phyloP scores from a whole-genome alignment of 2,329 filamentous ascomycete species.

The Colletotrichum sp. region DNA sequence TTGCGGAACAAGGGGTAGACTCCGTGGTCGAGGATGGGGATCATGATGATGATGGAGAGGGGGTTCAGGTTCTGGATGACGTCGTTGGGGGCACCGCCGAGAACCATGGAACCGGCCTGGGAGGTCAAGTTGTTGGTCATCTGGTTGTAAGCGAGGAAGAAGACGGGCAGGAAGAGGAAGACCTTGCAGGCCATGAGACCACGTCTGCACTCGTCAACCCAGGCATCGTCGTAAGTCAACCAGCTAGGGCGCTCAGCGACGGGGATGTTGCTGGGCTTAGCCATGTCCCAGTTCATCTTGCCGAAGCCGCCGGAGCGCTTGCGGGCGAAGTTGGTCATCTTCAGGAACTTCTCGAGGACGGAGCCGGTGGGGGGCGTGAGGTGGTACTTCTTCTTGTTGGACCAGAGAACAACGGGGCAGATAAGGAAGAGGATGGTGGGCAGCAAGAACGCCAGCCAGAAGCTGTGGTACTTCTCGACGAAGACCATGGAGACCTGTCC shows the following conservation, averaged over 20 bases:
- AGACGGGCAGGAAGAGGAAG: constrained; percentile 73
- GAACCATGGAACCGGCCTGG: constrained; percentile 70
- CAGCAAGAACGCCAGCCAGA: constrained; percentile 74
- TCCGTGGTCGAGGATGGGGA: constrained; percentile 72
- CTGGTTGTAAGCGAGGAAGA: constrained; percentile 65
- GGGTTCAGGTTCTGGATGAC: constrained; percentile 79
- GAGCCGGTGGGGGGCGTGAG: constrained; percentile 73
- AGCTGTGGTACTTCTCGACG: constrained; percentile 77
- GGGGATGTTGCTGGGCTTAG: constrained; percentile 70
- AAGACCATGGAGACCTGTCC: constrained; percentile 73
- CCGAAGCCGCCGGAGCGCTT: constrained; percentile 69
- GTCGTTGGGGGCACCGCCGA: constrained; percentile 78
- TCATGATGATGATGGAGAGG: constrained; percentile 76
- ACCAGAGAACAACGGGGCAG: constrained; percentile 66
- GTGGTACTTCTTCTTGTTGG: constrained; percentile 66
- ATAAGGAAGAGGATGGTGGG: constrained; percentile 69
- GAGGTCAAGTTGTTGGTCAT: constrained; percentile 65
- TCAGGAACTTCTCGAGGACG: constrained; percentile 70
- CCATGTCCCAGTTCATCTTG: constrained; percentile 69
- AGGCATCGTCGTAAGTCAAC: constrained; percentile 85
- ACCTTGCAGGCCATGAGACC: constrained; percentile 74
- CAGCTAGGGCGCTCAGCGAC: constrained; percentile 63
- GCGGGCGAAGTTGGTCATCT: constrained; percentile 63
- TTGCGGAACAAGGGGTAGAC: constrained; percentile 73
- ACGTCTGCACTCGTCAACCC: constrained; percentile 80